phyloP scores from a whole-genome alignment of 164 flowering plant species.

The Cinnamomum micranthum region DNA sequence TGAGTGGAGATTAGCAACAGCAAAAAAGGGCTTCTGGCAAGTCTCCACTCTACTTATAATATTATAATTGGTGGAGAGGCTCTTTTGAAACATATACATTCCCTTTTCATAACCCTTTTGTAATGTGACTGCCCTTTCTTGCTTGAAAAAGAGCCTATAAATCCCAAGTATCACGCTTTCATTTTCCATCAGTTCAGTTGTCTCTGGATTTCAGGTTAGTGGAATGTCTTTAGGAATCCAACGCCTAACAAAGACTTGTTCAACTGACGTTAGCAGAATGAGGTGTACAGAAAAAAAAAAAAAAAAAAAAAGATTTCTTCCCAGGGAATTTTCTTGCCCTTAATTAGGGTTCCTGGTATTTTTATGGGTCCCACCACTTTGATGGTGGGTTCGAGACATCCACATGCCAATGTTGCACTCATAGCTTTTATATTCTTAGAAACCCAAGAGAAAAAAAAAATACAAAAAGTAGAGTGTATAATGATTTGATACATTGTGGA shows the following conservation, averaged over 20 bases:
- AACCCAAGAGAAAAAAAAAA: no score
- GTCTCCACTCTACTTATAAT: not conserved
- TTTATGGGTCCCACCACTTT: no score
- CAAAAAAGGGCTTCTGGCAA: not conserved
- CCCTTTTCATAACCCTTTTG: not conserved
- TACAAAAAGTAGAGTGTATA: no score
- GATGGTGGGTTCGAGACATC: no score
- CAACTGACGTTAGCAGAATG: not conserved
- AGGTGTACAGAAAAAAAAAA: no score
- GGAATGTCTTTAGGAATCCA: not conserved
- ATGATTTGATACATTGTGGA: no score
- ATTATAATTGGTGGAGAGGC: not conserved
- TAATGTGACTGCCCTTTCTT: not conserved
- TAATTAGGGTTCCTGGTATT: no score
- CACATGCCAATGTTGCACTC: no score
- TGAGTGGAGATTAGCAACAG: not conserved
- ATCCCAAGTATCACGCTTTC: slow-evolving; percentile 6
- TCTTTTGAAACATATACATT: slow-evolving; percentile 10
- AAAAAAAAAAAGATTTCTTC: no score
- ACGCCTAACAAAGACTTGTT: not conserved
- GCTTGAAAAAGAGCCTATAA: slow-evolving; percentile 5
- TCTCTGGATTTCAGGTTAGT: not conserved
- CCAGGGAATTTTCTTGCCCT: no score
- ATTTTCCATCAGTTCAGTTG: not conserved
- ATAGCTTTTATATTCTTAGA: no score